phyloP scores from a whole-genome alignment of 352 stramenopile species.

The Phytopythium sindhum region DNA sequence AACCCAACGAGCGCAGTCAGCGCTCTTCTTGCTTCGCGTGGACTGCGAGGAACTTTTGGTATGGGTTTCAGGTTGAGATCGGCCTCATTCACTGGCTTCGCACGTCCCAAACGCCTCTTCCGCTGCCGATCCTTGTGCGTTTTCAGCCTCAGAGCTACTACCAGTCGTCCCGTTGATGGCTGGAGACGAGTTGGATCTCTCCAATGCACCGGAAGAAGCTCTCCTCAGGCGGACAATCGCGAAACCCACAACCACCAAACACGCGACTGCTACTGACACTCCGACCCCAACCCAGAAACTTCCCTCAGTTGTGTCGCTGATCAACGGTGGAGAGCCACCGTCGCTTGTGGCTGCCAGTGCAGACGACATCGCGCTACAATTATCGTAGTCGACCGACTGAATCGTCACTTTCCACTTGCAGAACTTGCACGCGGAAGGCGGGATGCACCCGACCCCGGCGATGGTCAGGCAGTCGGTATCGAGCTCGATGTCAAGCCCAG shows the following conservation, averaged over 20 bases:
- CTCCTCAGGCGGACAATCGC: background rate
- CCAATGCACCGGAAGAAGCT: background rate
- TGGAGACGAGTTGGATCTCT: background rate
- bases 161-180: background rate
- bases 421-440: slow-evolving; percentile 1
- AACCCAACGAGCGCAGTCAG: background rate
- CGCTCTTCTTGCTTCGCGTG: background rate
- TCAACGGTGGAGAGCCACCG: background rate
- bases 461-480: background rate
- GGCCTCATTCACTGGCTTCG: background rate
- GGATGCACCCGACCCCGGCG: background rate
- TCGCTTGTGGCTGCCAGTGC: background rate
- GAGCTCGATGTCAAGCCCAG: background rate
- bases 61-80: background rate
- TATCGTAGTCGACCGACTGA: background rate
- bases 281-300: background rate
- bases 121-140: background rate
- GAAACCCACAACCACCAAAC: background rate
- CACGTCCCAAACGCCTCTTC: background rate
- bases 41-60: background rate
- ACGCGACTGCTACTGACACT: background rate
- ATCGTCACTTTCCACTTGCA: background rate
- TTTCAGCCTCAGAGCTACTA: background rate
- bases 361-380: background rate
- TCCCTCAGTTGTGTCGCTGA: no score